Conservation (phyloP, 441 rosid genomes). For the Gossypium lobatum region DNA sequence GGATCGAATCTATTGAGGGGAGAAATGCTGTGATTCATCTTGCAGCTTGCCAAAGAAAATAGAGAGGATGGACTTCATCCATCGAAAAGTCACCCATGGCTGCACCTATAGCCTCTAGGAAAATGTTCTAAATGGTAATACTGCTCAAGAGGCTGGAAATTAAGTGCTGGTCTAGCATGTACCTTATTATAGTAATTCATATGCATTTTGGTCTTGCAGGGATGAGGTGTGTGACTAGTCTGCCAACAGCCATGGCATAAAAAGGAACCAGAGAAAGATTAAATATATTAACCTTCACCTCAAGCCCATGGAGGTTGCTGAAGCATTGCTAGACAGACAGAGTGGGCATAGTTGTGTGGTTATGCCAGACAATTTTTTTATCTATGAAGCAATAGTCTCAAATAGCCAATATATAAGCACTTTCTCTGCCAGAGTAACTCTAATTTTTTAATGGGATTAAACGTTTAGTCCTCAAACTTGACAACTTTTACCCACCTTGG, state of each 20-base stretch:
- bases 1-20: not conserved
- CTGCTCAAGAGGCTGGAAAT: not conserved
- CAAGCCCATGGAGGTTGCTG: not conserved
- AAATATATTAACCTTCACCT: not conserved
- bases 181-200: not conserved
- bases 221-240: not conserved
- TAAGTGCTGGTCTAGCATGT: not conserved
- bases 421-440: not conserved
- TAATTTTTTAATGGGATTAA: not conserved
- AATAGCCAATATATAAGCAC: not conserved
- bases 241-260: not conserved
- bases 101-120: not conserved
- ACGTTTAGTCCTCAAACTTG: too few relatives aligned
- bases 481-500: too few relatives aligned
- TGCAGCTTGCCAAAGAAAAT: not conserved
- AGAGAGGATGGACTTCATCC: not conserved
- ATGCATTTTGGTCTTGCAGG: not conserved
- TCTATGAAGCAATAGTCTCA: not conserved
- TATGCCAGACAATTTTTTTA: not conserved
- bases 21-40: not conserved
- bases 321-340: not conserved
- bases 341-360: not conserved
- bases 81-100: not conserved
- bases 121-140: not conserved
- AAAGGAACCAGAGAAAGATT: not conserved